Evolutionary conservation across 768 basidiomycete species (phyloP).

Genomic region (Leccinum fibrillosum): DNA sequence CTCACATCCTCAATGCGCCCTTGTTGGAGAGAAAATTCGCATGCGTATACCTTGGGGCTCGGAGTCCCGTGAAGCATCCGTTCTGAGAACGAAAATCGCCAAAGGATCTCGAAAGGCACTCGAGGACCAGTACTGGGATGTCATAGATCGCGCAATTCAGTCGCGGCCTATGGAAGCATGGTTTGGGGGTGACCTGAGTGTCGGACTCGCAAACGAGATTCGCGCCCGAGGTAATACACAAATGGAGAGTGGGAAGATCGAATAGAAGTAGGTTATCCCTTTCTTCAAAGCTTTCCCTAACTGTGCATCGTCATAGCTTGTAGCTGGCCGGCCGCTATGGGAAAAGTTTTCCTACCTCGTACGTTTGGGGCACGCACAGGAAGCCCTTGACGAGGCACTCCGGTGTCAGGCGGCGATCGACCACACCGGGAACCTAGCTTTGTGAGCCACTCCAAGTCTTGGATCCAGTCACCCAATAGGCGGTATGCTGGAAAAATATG

Average conservation of each 20-base stretch:
- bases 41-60: constrained; percentile 62
- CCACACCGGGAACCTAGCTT: constrained; percentile 78
- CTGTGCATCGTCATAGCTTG: too few relatives aligned
- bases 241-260: too few relatives aligned
- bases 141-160: constrained; percentile 79
- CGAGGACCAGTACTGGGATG: constrained; percentile 86
- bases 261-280: too few relatives aligned
- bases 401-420: constrained; percentile 41
- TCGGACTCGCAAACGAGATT: constrained; percentile 64
- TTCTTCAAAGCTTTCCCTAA: too few relatives aligned
- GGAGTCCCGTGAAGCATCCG: constrained; percentile 59
- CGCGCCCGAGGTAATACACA: constrained; percentile 5
- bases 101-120: constrained; percentile 76
- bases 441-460: constrained; percentile 75
- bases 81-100: constrained; percentile 54
- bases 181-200: too few relatives aligned
- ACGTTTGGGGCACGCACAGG: too few relatives aligned
- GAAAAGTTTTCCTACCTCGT: too few relatives aligned
- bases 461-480: constrained; percentile 78
- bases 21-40: constrained; percentile 83
- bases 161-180: constrained; percentile 69
- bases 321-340: too few relatives aligned
- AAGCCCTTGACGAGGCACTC: too few relatives aligned
- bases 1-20: constrained; percentile 78
- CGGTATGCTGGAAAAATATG: constrained; percentile 43